These are phyloP conservation scores for Candida sakaeoensis DNA, from an alignment of 805 yeast genomes.

Conservation along the genomic window DNA sequence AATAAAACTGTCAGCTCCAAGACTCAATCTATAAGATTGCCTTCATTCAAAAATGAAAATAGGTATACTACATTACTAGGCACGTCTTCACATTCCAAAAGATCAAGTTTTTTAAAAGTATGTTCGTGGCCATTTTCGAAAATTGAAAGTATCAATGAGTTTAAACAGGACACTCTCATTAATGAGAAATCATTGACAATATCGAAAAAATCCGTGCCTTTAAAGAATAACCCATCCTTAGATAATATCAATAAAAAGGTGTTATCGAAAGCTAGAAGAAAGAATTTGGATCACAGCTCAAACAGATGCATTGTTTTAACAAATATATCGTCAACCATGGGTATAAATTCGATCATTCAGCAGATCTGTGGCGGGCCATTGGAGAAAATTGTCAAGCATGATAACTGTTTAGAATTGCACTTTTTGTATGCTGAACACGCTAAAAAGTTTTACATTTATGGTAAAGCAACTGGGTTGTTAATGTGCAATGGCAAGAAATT, in stretches of 20 bases:
- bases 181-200: background rate
- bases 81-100: background rate
- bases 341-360: conserved; percentile 47
- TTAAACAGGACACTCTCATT: background rate
- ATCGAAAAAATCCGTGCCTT: background rate
- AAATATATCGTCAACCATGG: conserved; percentile 23
- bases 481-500: conserved; percentile 54
- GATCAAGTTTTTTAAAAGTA: conserved; percentile 10
- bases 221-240: conserved; percentile 5
- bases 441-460: conserved; percentile 46
- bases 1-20: conserved; percentile 9
- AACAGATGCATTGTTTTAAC: conserved; percentile 6
- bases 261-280: background rate
- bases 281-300: background rate
- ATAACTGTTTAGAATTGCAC: conserved; percentile 38
- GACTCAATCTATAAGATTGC: conserved; percentile 10
- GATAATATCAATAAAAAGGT: conserved; percentile 9
- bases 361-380: conserved; percentile 70
- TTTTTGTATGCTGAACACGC: conserved; percentile 58
- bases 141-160: conserved; percentile 6
- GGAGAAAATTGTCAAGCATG: conserved; percentile 42
- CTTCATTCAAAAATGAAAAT: conserved; percentile 4
- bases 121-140: conserved; percentile 11
- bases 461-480: conserved; percentile 47
- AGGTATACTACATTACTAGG: conserved; percentile 4